Evolutionary conservation across 2,329 filamentous ascomycete species (phyloP).

Genomic region (Cytospora piceicola): DNA sequence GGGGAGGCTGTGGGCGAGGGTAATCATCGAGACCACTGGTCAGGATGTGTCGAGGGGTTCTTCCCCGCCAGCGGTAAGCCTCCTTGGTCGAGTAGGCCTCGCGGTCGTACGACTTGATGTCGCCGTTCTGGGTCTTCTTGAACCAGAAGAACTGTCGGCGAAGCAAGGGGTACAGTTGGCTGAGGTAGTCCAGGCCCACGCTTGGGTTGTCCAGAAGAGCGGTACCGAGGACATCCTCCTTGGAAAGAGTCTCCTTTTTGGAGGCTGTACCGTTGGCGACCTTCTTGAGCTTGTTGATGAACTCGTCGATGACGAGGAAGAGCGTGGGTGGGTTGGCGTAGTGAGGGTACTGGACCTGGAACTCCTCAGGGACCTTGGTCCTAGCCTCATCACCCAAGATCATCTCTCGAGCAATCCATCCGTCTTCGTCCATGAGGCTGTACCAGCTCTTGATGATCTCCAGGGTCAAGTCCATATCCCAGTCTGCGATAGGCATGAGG

Average conservation of each 20-base stretch:
- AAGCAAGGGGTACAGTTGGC: constrained; percentile 80
- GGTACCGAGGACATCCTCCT: constrained; percentile 57
- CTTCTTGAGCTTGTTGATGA: constrained; percentile 76
- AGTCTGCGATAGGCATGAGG: constrained; percentile 86
- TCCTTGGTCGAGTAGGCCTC: constrained; percentile 88
- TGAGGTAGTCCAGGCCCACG: constrained; percentile 71
- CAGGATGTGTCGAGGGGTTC: constrained; percentile 82
- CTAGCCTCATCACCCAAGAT: constrained; percentile 90
- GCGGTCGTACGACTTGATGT: constrained; percentile 89
- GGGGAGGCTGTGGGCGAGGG: constrained; percentile 88
- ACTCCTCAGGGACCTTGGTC: constrained; percentile 91
- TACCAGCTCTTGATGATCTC: constrained; percentile 97
- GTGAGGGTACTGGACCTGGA: constrained; percentile 94
- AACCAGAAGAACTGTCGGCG: constrained; percentile 95
- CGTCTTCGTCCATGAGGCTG: constrained; percentile 92
- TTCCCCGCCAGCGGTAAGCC: constrained; percentile 92
- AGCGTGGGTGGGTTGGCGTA: constrained; percentile 97
- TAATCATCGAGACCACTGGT: constrained; percentile 97
- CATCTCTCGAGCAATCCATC: constrained; percentile 96
- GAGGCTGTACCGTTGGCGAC: constrained; percentile 51
- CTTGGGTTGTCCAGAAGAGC: constrained; percentile 70
- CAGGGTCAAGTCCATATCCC: constrained; percentile 85
- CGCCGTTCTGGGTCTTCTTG: constrained; percentile 85
- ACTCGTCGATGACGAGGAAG: constrained; percentile 83
- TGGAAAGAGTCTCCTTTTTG: constrained; percentile 49